These are phyloP conservation scores for Prototheca wickerhamii DNA, from an alignment of 163 green algal species.

Conservation along the genomic window DNA sequence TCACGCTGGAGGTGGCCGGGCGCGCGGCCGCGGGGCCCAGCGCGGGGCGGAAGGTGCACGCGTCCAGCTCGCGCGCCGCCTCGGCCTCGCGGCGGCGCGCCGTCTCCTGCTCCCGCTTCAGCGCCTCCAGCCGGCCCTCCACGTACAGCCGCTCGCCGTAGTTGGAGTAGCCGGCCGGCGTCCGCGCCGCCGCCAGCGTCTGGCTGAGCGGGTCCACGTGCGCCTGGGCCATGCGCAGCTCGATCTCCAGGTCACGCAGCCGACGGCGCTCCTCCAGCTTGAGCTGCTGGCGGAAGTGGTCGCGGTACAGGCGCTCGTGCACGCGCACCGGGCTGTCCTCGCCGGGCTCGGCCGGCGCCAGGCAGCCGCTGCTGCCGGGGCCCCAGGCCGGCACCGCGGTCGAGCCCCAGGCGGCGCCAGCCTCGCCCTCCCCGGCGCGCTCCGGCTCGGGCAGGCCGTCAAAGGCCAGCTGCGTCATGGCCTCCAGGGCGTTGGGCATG, in stretches of 20 bases:
- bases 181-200: slow-evolving; percentile 20
- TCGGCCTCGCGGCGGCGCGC: slow-evolving; percentile 9
- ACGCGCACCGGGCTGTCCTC: neutral
- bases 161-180: slow-evolving; percentile 15
- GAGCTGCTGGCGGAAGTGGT: slow-evolving; percentile 28
- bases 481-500: no score
- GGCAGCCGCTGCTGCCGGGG: neutral
- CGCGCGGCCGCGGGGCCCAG: slow-evolving; percentile 8
- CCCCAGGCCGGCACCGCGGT: neutral
- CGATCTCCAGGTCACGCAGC: slow-evolving; percentile 24
- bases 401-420: neutral
- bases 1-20: slow-evolving; percentile 1
- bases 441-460: neutral
- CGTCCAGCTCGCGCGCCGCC: slow-evolving; percentile 27
- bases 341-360: neutral
- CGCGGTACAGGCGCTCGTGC: slow-evolving; percentile 24
- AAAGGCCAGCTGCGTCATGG: neutral
- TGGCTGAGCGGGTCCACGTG: slow-evolving; percentile 14
- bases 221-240: slow-evolving; percentile 24
- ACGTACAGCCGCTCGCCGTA: slow-evolving; percentile 36
- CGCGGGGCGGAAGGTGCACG: slow-evolving; percentile 34
- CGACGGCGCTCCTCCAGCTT: slow-evolving; percentile 21
- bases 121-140: slow-evolving; percentile 22
- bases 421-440: neutral
- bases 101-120: slow-evolving; percentile 10